These are phyloP conservation scores for Tetratostichococcus sp. DNA, from an alignment of 139 green algal genomes.

Conservation along the genomic window DNA sequence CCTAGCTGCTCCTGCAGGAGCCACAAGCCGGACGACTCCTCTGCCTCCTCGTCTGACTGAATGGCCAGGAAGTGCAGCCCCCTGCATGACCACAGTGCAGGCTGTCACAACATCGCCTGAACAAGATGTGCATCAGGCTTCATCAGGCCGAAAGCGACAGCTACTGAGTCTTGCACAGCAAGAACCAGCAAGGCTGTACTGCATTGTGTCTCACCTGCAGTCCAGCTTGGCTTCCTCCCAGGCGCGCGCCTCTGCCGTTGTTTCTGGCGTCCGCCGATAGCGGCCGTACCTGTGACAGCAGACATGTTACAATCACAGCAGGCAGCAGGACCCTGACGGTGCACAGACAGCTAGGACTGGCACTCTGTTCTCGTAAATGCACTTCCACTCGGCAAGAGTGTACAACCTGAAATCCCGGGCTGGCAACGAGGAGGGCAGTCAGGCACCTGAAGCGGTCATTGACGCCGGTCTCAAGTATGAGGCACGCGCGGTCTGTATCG, in stretches of 20 bases:
- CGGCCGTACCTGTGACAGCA: constrained; percentile 85
- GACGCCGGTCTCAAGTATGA: constrained; percentile 95
- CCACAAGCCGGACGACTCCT: constrained; percentile 87
- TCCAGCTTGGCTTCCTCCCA: constrained; percentile 89
- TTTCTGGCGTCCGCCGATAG: constrained; percentile 70
- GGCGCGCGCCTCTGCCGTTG: constrained; percentile 70
- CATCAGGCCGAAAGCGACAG: no score
- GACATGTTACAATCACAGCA: no score
- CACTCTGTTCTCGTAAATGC: no score
- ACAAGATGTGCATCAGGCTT: no score
- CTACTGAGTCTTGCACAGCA: no score
- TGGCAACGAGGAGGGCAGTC: no score
- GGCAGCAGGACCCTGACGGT: no score
- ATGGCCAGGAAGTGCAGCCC: constrained; percentile 96
- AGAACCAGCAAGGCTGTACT: no score
- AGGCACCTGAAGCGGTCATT: constrained; percentile 50
- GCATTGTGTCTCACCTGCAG: constrained; percentile 34
- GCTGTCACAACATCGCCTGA: no score
- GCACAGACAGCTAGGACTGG: no score
- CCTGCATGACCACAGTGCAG: constrained; percentile 14
- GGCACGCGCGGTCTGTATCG: constrained; percentile 70
- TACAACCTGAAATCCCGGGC: no score
- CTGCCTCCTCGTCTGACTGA: constrained; percentile 84
- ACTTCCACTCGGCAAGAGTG: no score
- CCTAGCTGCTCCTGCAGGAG: constrained; percentile 68